phyloP scores from a whole-genome alignment of 225 moss, liverwort and hornwort species.

The Neckera pumila region DNA sequence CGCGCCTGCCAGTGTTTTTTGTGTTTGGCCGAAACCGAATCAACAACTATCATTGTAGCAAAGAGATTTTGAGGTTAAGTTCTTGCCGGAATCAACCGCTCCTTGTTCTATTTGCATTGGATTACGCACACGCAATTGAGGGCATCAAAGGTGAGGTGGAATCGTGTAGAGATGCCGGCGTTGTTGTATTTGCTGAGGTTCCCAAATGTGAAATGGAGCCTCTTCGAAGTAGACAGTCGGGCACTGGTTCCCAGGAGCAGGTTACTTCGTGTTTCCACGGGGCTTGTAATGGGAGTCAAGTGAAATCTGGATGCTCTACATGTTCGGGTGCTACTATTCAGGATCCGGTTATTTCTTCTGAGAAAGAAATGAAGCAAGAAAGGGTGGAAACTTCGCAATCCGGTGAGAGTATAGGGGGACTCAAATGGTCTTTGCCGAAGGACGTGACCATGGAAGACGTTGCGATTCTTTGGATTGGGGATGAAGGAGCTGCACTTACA shows the following conservation, averaged over 20 bases:
- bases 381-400: not conserved
- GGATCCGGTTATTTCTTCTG: not conserved
- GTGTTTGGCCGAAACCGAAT: conserved; percentile 66
- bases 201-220: conserved; percentile 55
- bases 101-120: conserved; percentile 57
- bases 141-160: conserved; percentile 25
- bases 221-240: not conserved
- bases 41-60: conserved; percentile 31
- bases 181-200: conserved; percentile 47
- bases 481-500: conserved; percentile 68
- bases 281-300: conserved; percentile 4
- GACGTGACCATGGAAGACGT: conserved; percentile 38
- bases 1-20: conserved; percentile 76
- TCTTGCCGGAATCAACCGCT: conserved; percentile 18
- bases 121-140: conserved; percentile 44
- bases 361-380: conserved; percentile 1
- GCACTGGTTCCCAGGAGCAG: not conserved
- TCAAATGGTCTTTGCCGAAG: conserved; percentile 44
- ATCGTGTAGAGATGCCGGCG: not conserved
- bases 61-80: conserved; percentile 24
- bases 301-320: conserved; percentile 13
- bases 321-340: not conserved
- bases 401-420: conserved; percentile 41
- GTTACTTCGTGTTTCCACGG: not conserved
- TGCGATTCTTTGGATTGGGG: conserved; percentile 72